Base-by-base conservation (phyloP, 371 early-diverging fungal species). In the Saksenaea vasiformis region DNA sequence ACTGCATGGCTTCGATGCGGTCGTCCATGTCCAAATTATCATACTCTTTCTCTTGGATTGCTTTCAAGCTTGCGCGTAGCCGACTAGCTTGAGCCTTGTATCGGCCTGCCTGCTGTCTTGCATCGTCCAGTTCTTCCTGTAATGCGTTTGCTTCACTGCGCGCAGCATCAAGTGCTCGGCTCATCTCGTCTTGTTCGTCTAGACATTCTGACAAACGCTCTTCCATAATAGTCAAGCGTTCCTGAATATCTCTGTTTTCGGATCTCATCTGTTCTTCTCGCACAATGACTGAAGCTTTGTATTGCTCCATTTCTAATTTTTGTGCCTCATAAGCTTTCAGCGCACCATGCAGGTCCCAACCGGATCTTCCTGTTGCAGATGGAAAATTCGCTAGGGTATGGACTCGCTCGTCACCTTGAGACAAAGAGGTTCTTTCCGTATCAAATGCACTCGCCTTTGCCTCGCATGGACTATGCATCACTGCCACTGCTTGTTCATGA, bases 1-100 rank as follows among this genome's bases (percentile, higher is more conserved):
- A 17, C 13, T 38, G 41, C 24, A 66, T 36, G 0, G 72, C 63
- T 37, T 65, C 69, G 3, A 31, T 68, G 8, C 38, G 66, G 41
- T 62, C 54, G 19, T 65, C 60, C 36, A 44, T 28, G 11, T 62
- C 68, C 5, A 55, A 35, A 1, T 17, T 35, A 56, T 34, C 44
- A 14, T 31, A 17, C 11, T 22, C 31, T 55, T 14, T 61, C 7
- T 55, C 36, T 55, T 62, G 62, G 27, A 62, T 54, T 24, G 36
- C 38, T 28, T 62, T 55, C n/a, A 62, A 28, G 13, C 62, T 55
- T 11, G 56, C 43, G 15, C 56, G 24, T 5, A 62, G 37, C 36
- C 62, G 55, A 38, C 37, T 62, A n/a, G 56, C 62, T 41, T 62
- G 62, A 2, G 56, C 31, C 44, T 60, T 60, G 34, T 55, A 60